Conservation (phyloP, 2,329 filamentous ascomycete species). For the Epichloe gansuensis region DNA sequence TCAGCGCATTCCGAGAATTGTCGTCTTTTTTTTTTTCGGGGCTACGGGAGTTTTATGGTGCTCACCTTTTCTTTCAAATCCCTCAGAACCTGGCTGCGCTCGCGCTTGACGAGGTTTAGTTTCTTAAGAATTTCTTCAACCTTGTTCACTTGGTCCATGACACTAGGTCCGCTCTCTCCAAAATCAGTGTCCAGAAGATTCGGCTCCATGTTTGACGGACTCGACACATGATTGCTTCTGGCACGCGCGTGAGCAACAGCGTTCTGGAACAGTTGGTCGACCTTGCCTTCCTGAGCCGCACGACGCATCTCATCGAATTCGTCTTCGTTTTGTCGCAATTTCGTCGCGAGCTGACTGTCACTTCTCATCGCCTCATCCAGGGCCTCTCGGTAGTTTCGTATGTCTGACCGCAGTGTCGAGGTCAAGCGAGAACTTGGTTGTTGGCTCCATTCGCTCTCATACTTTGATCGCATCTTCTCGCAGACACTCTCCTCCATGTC, state of each 20-base stretch:
- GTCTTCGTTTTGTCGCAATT: conserved; percentile 70
- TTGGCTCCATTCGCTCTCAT: conserved; percentile 90
- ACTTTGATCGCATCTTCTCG: conserved; percentile 98
- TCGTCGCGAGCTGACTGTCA: conserved; percentile 70
- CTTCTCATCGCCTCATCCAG: conserved; percentile 81
- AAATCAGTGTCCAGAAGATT: conserved; percentile 89
- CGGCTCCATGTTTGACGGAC: conserved; percentile 50
- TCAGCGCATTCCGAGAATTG: too few species aligned
- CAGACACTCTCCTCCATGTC: conserved; percentile 97
- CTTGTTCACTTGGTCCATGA: conserved; percentile 75
- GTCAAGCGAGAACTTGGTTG: conserved; percentile 88
- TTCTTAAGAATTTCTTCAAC: conserved; percentile 89
- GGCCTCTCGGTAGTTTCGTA: conserved; percentile 76
- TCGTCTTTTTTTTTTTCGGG: not conserved
- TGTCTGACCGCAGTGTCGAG: conserved; percentile 72
- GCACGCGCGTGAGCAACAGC: conserved; percentile 69
- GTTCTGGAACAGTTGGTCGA: conserved; percentile 77
- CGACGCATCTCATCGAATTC: conserved; percentile 94
- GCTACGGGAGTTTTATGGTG: too few species aligned
- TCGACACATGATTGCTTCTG: conserved; percentile 47
- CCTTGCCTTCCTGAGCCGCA: conserved; percentile 74
- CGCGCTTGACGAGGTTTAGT: conserved; percentile 81
- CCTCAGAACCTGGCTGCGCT: conserved; percentile 82
- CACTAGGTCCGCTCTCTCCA: conserved; percentile 63
- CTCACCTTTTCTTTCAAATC: conserved; percentile 93